phyloP scores from a whole-genome alignment of 768 basidiomycete species.

The Phaeotremella skinneri region DNA sequence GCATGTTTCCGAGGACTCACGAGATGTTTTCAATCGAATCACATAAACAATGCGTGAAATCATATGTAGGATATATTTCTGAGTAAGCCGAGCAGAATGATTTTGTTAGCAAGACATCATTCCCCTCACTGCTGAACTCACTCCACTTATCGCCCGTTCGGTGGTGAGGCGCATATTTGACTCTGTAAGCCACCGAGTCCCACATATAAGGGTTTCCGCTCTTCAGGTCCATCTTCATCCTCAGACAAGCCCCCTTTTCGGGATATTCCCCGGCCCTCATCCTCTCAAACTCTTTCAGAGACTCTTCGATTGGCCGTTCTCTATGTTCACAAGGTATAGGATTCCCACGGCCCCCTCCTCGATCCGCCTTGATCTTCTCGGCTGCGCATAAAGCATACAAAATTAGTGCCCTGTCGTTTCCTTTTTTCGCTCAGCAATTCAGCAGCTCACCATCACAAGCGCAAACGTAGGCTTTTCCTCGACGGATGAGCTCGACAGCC shows the following conservation, averaged over 20 bases:
- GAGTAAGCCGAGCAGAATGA: not conserved
- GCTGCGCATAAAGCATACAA: constrained; percentile 56
- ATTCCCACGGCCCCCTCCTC: constrained; percentile 76
- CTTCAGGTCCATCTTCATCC: constrained; percentile 94
- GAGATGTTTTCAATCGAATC: constrained; percentile 99
- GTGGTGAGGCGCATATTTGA: constrained; percentile 85
- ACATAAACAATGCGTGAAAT: constrained; percentile 95
- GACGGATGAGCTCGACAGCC: constrained; percentile 80
- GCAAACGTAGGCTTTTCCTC: constrained; percentile 92
- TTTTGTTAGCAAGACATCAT: constrained; percentile 1
- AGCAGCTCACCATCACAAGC: constrained; percentile 80
- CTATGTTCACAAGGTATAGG: constrained; percentile 86
- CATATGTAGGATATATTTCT: constrained; percentile 92
- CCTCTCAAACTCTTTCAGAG: constrained; percentile 77
- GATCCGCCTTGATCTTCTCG: constrained; percentile 84
- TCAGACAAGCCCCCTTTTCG: constrained; percentile 85
- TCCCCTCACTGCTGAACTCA: constrained; percentile 25
- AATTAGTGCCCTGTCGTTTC: constrained; percentile 5
- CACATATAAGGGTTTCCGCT: constrained; percentile 99
- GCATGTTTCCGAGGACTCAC: constrained; percentile 58
- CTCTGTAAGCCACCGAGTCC: constrained; percentile 95
- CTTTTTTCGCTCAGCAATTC: not conserved
- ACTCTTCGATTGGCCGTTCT: constrained; percentile 78
- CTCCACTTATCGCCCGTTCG: constrained; percentile 90
- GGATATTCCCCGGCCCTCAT: constrained; percentile 90